These are phyloP conservation scores for Liriodendron chinense DNA, from an alignment of 164 flowering plant species.

Conservation along the genomic window DNA sequence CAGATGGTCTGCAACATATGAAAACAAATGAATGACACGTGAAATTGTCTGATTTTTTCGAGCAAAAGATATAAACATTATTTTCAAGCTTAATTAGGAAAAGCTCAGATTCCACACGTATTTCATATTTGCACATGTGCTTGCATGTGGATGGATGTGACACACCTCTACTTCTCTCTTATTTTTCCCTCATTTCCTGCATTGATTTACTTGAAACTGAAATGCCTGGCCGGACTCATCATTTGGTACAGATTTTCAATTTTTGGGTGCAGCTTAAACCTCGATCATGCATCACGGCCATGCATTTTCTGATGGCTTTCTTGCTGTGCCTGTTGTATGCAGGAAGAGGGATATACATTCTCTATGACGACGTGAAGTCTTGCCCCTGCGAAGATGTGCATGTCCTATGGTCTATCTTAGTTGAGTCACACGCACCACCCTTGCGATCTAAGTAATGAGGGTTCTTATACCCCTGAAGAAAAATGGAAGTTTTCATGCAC, in stretches of 20 bases:
- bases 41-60: too few relatives aligned
- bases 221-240: neutral
- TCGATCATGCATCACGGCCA: neutral
- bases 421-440: slow-evolving; percentile 60
- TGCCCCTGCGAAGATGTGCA: slow-evolving; percentile 93
- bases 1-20: too few relatives aligned
- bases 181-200: neutral
- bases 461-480: neutral
- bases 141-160: too few relatives aligned
- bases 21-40: too few relatives aligned
- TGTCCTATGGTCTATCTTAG: slow-evolving; percentile 86
- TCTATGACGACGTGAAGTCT: slow-evolving; percentile 92
- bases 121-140: too few relatives aligned
- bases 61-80: too few relatives aligned
- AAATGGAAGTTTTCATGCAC: slow-evolving; percentile 1
- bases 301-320: neutral
- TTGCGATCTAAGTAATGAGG: slow-evolving; percentile 21
- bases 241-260: neutral
- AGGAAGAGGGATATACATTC: slow-evolving; percentile 91
- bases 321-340: slow-evolving; percentile 3
- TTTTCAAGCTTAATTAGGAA: too few relatives aligned
- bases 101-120: too few relatives aligned
- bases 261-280: neutral
- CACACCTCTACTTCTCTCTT: too few relatives aligned
- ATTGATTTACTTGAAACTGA: neutral